Conservation (phyloP, 1,139 yeast genomes). For the Suhomyces choctaworum region DNA sequence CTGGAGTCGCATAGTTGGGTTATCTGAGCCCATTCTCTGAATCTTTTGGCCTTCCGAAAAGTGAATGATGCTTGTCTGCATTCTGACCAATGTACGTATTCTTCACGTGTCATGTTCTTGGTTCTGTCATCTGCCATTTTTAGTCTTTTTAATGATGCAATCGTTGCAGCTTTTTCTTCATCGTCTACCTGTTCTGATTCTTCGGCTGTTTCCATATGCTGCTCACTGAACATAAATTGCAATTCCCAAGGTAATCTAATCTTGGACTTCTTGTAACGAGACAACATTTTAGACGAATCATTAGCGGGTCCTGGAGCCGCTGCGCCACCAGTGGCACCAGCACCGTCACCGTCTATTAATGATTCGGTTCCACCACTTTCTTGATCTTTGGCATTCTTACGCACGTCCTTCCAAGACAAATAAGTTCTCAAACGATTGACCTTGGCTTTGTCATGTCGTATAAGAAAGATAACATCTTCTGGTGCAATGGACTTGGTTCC, state of each 20-base stretch:
- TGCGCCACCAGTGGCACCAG: constrained; percentile 36
- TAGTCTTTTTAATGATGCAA: constrained; percentile 81
- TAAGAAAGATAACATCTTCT: constrained; percentile 89
- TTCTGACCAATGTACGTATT: constrained; percentile 98
- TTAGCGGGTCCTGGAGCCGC: constrained; percentile 32
- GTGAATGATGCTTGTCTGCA: constrained; percentile 98
- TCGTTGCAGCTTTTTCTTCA: constrained; percentile 84
- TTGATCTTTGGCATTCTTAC: constrained; percentile 95
- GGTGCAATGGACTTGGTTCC: constrained; percentile 87
- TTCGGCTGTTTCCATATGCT: constrained; percentile 79
- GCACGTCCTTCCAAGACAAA: constrained; percentile 94
- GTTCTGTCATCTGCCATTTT: constrained; percentile 96
- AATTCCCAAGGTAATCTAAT: constrained; percentile 94
- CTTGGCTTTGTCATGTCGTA: constrained; percentile 92
- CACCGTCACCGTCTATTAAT: constrained; percentile 42
- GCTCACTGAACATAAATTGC: constrained; percentile 90
- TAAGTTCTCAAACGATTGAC: constrained; percentile 89
- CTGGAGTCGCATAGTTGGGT: constrained; percentile 81
- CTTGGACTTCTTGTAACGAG: constrained; percentile 73
- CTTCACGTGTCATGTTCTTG: constrained; percentile 90
- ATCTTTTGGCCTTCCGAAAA: constrained; percentile 86
- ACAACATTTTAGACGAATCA: constrained; percentile 59
- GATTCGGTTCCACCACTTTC: constrained; percentile 78
- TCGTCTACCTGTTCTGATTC: constrained; percentile 82
- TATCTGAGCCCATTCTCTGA: constrained; percentile 95